These are phyloP conservation scores for Pisolithus thermaeus DNA, from an alignment of 1,284 basidiomycete genomes.

Conservation along the genomic window DNA sequence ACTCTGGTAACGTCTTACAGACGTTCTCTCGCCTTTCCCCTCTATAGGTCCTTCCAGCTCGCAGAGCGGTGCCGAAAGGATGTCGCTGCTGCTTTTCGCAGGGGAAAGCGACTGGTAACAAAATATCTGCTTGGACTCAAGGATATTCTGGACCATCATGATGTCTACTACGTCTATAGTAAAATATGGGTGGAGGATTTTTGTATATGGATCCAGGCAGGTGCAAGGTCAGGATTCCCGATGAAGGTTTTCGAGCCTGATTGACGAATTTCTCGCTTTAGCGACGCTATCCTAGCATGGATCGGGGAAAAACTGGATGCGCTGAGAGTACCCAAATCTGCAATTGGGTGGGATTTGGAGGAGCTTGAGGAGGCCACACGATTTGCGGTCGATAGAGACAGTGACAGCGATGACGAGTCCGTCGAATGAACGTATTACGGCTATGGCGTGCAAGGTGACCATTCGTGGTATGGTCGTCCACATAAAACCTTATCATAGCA, in stretches of 20 bases:
- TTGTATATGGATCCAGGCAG: slow-evolving; percentile 64
- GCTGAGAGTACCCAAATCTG: slow-evolving; percentile 43
- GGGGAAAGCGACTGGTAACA: slow-evolving; percentile 54
- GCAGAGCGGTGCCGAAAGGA: slow-evolving; percentile 63
- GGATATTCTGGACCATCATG: slow-evolving; percentile 67
- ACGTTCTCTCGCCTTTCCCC: slow-evolving; percentile 65
- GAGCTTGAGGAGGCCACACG: slow-evolving; percentile 54
- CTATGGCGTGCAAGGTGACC: no score
- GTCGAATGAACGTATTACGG: slow-evolving; percentile 13
- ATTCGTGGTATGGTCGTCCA: background rate
- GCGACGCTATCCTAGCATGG: slow-evolving; percentile 47
- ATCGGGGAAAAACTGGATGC: slow-evolving; percentile 41
- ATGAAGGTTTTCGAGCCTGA: background rate
- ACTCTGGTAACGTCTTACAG: slow-evolving; percentile 61
- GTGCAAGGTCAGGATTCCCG: slow-evolving; percentile 41
- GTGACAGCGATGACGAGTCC: slow-evolving; percentile 58
- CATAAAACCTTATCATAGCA: background rate
- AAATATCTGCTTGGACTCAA: slow-evolving; percentile 66
- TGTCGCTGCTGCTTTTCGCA: slow-evolving; percentile 49
- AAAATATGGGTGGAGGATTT: slow-evolving; percentile 81
- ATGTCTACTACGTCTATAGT: slow-evolving; percentile 77
- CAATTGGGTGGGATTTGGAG: slow-evolving; percentile 65
- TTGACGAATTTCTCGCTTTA: slow-evolving; percentile 24
- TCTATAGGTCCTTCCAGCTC: slow-evolving; percentile 69
- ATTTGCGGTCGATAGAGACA: slow-evolving; percentile 31